A percentile compares a stretch with the other conserved stretches of the same genome.
Conservation (phyloP, 192 early-diverging fungal species). For the Dimargaris xerosporica region DNA sequence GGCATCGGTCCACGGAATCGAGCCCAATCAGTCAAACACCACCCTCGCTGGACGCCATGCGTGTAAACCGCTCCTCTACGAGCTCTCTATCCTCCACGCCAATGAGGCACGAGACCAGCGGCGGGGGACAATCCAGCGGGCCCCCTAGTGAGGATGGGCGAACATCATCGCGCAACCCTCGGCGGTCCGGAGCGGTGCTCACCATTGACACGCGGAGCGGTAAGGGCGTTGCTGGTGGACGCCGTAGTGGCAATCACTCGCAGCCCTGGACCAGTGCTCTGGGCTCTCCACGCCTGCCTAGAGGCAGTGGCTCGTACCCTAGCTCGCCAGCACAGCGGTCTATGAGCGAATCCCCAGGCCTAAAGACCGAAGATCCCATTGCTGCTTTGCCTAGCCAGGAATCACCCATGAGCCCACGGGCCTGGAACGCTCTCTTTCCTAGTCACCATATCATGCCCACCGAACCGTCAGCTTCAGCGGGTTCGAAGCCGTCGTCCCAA, state of each 20-base stretch:
- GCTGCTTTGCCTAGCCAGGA: not conserved
- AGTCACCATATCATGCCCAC: constrained; percentile 4
- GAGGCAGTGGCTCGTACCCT: not conserved
- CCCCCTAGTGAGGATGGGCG: too few relatives aligned
- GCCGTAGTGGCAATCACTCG: not conserved
- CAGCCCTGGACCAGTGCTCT: too few relatives aligned
- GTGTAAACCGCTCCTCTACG: not conserved
- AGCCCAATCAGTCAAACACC: constrained; percentile 2
- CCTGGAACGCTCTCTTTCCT: constrained; percentile 7
- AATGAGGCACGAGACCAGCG: not conserved
- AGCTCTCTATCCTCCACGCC: not conserved
- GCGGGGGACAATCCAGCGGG: too few relatives aligned
- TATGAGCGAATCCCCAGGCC: not conserved
- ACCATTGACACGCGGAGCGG: constrained; percentile 7
- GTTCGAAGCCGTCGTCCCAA: not conserved
- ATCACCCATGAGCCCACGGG: constrained; percentile 7
- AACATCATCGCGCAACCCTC: too few relatives aligned
- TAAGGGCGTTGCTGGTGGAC: not conserved
- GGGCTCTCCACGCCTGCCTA: too few relatives aligned
- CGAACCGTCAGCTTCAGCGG: not conserved
- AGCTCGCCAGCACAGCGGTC: not conserved
- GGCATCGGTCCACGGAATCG: too few relatives aligned
- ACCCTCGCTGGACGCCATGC: not conserved
- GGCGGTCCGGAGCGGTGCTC: constrained; percentile 2
- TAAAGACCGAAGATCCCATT: not conserved